Percentiles rank a stretch among this genome's conserved stretches.
Conservation (phyloP, 1,284 basidiomycete genomes). For the Earliella scabrosa region DNA sequence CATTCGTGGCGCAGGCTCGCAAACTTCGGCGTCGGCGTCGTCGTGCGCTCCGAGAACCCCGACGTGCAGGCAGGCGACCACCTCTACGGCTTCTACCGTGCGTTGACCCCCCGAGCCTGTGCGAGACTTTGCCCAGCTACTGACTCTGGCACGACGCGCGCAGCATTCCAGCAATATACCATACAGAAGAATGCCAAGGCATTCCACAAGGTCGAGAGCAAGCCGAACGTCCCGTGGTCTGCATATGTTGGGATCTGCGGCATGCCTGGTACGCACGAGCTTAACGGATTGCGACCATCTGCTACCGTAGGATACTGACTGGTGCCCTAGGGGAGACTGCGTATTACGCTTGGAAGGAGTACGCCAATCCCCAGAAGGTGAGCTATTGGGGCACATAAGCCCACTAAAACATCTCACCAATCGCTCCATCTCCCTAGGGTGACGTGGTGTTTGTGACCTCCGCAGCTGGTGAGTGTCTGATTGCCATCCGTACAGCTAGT, state of each 20-base stretch:
- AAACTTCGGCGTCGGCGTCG: constrained; percentile 42
- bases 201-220: constrained; percentile 28
- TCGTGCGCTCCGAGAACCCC: constrained; percentile 47
- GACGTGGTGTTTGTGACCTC: constrained; percentile 30
- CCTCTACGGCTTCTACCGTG: constrained; percentile 41
- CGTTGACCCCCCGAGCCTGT: neutral
- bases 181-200: constrained; percentile 9
- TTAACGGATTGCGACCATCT: no score
- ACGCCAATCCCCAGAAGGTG: constrained; percentile 26
- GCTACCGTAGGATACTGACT: neutral
- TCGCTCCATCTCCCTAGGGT: constrained; percentile 16
- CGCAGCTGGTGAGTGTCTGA: constrained; percentile 20
- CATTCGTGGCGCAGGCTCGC: constrained; percentile 3
- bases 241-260: constrained; percentile 38
- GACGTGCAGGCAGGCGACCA: constrained; percentile 47
- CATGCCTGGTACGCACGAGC: constrained; percentile 35
- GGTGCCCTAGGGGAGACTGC: constrained; percentile 27
- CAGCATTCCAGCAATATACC: constrained; percentile 32
- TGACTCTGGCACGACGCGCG: neutral
- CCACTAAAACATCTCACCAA: neutral
- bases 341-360: constrained; percentile 31
- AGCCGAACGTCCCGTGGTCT: constrained; percentile 35
- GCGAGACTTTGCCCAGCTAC: neutral
- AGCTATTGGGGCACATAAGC: neutral
- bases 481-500: no score